Percentiles rank a stretch among this genome's conserved stretches.
These are phyloP conservation scores for Daldinia sp. DNA, from an alignment of 2,329 filamentous ascomycete genomes.

Conservation along the genomic window DNA sequence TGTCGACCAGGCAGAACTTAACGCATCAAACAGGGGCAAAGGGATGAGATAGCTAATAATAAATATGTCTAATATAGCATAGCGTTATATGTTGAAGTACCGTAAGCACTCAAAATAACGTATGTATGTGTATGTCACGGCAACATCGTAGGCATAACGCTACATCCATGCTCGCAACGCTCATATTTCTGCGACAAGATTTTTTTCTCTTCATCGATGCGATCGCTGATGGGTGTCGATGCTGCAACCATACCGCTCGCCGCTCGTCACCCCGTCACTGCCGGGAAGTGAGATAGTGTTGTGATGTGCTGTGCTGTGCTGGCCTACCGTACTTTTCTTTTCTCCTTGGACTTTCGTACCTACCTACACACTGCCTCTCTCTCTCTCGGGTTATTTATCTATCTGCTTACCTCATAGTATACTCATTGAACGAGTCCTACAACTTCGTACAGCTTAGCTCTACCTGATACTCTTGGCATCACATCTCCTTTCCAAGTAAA, in stretches of 20 bases:
- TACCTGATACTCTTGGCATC: conserved; percentile 17
- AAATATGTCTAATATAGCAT: conserved; percentile 33
- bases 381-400: not conserved
- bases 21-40: not conserved
- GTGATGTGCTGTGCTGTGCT: not conserved
- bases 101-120: conserved; percentile 44
- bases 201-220: conserved; percentile 19
- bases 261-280: conserved; percentile 4
- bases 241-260: conserved; percentile 17
- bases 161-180: conserved; percentile 29
- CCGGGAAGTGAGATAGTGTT: not conserved
- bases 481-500: conserved; percentile 5
- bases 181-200: conserved; percentile 39
- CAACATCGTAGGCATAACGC: conserved; percentile 37
- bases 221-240: conserved; percentile 19
- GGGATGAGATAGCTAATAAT: conserved; percentile 42
- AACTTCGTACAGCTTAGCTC: conserved; percentile 4
- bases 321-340: not conserved
- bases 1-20: not conserved
- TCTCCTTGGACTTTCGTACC: not conserved
- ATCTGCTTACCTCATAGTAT: conserved; percentile 9
- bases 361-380: not conserved
- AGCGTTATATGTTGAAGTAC: conserved; percentile 29
- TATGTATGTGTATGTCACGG: conserved; percentile 34
- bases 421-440: conserved; percentile 1